A percentile compares a stretch with the other conserved stretches of the same genome.
Conservation (phyloP, 208 protist species). For the Leptomonas seymouri region DNA sequence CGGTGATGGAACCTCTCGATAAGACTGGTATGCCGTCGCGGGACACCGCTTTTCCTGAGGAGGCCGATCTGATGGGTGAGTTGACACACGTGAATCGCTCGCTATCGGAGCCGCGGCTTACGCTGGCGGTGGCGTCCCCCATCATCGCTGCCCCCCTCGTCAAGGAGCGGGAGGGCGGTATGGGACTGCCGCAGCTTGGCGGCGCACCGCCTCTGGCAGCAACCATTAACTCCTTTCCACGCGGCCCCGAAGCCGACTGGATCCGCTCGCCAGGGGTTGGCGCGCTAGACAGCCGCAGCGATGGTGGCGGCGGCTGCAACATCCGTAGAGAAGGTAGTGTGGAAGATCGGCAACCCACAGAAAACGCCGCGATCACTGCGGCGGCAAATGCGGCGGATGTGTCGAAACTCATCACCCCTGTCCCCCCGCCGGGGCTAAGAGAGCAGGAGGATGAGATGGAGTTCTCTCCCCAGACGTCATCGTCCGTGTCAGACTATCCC, state of each 20-base stretch:
- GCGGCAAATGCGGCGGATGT: not conserved
- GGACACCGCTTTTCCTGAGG: not conserved
- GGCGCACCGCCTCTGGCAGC: conserved; percentile 4
- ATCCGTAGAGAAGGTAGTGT: not conserved
- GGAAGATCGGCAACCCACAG: conserved; percentile 3
- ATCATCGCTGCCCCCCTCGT: not conserved
- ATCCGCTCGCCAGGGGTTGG: conserved; percentile 1
- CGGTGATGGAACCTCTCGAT: not conserved
- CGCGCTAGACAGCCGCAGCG: not conserved
- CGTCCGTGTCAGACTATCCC: conserved; percentile 19
- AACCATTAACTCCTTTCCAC: conserved; percentile 8
- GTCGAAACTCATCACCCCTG: not conserved
- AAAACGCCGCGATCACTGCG: not conserved
- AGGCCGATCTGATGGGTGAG: not conserved
- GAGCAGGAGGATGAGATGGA: not conserved
- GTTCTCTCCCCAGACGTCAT: conserved; percentile 16
- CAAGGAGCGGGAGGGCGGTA: not conserved
- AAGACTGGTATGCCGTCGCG: not conserved
- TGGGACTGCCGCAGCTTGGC: conserved; percentile 2
- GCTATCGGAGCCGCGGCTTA: conserved; percentile 3
- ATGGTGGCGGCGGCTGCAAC: not conserved
- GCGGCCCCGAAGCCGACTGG: conserved; percentile 11
- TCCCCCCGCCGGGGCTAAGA: not conserved
- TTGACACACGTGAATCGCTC: conserved; percentile 2
- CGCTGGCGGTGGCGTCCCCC: not conserved